These are phyloP conservation scores for Elsinoe arachidis DNA, from an alignment of 2,329 filamentous ascomycete genomes.

Conservation along the genomic window DNA sequence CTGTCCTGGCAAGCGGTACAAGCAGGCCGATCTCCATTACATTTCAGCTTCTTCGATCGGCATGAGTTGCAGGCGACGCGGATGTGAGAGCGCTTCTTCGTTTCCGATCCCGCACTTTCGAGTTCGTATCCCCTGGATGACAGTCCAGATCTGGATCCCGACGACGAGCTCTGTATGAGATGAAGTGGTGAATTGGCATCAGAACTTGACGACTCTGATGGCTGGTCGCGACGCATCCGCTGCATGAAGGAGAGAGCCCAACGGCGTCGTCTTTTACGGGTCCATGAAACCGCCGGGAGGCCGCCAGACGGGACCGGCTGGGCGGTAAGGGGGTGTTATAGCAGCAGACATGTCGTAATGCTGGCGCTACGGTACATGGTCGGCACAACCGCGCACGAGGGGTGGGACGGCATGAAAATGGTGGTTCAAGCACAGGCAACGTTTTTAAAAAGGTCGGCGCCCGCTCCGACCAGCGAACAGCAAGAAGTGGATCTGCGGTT, in stretches of 20 bases:
- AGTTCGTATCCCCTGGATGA: background rate
- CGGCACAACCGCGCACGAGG: background rate
- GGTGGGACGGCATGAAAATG: background rate
- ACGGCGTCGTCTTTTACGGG: background rate
- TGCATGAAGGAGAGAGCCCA: background rate
- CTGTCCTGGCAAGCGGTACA: constrained; percentile 5
- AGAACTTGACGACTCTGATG: background rate
- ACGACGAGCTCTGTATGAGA: background rate
- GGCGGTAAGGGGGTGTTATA: too few species aligned
- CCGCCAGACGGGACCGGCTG: too few species aligned
- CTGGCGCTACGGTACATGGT: background rate
- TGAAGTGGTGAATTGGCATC: background rate
- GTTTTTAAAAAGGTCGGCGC: background rate
- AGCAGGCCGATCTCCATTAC: background rate
- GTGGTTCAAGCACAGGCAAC: background rate
- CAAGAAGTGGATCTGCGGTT: background rate
- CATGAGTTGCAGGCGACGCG: constrained; percentile 8
- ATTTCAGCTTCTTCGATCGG: background rate
- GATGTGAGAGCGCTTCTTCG: constrained; percentile 5
- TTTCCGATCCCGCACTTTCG: background rate
- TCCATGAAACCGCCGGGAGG: background rate
- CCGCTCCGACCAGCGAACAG: background rate
- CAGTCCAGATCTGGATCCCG: background rate
- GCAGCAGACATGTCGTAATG: background rate
- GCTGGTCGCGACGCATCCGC: background rate